Base-by-base conservation (phyloP, 257 asterid genomes). In the Ilex asprella region DNA sequence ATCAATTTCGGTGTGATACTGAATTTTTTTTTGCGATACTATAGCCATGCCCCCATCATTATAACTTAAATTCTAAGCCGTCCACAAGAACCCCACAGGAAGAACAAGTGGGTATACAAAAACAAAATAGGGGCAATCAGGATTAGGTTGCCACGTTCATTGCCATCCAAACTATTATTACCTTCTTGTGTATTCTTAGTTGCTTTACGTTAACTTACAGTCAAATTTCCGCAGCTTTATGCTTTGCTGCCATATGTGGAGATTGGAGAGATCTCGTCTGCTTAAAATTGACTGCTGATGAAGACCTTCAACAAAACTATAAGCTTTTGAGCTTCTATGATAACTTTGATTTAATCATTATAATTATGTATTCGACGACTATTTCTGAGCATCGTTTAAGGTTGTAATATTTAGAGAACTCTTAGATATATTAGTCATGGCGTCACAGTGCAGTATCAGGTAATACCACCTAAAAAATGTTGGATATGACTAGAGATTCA, bases 281-380 rank as follows among this genome's bases (percentile, higher is more conserved):
- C 70, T 59, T 50, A 56, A 70, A 12, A 67, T 58, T 63, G 84
- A 76, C 63, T 56, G 41, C 50, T 56, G 82, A 75, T 58, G 63
- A 63, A 16, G 81, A 80, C 80, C 30, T 54, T 56, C 72, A 73
- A 83, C 79, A 63, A 75, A 74, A 75, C n/a, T 51, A 50, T 60
- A 73, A 47, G 51, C 61, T 59, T 62, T 58, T 67, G 79, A 12
- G 61, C 60, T 39, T 59, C 47, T 7, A 32, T 9, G 57, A 56
- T 47, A 31, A 52, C 78, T 58, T 60, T 35, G 68, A 35, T 60
- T 62, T 56, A 27, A 46, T 35, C 57, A 51, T 49, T 7, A 35
- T 47, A 61, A 21, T 62, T 30, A 3, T 60, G 61, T 58, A 62
- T 15, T 4, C 12, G 46, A 63, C 58, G 30, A 69, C 56, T 13